Base-by-base conservation (phyloP, 2,329 filamentous ascomycete genomes). In the Fusarium decemcellulare region DNA sequence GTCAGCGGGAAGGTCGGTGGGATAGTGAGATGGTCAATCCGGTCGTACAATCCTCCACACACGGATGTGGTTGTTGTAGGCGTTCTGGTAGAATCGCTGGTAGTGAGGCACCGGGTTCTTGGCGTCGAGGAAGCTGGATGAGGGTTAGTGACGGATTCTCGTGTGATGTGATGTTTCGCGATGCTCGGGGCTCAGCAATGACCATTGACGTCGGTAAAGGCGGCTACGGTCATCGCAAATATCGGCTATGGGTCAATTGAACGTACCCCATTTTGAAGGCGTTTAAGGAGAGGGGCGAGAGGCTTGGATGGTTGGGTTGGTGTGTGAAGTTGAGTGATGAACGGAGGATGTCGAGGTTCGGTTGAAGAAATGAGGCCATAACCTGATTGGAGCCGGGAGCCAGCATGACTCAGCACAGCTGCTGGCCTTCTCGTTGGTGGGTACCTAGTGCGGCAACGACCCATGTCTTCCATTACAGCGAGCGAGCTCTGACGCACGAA, bases 1-100 rank as follows among this genome's bases (percentile, higher is more conserved):
- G 71, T 75, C 63, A 76, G 71, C 56, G 42, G 43, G 63, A 70
- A 52, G 59, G 30, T 71, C 37, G 51, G 32, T 27, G 43, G 32
- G 36, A 18, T 8, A 51, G 46, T 47, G 16, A 47, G 36, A n/a
- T 46, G 36, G 65, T 68, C 59, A 66, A 71, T 67, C 60, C 61
- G 55, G 32, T 61, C 91, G 80, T 87, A 95, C 92, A 83, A 94
- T 94, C 82, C 88, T 85, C 92, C 93, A 95, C 80, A 93, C 82
- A 76, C 93, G 90, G 73, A 90, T 84, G 80, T 91, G 88, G 69
- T 84, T 82, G 76, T 88, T 89, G 81, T 92, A 92, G 74, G 93
- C 90, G 72, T 87, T 84, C 85, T 94, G 92, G 86, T 93, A 94
- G 74, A 88, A 82, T 77, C 88, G 86, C 87, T 95, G 93, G 84